These are phyloP conservation scores for Ananas comosus DNA, from an alignment of 176 grass and related monocot species.

Conservation along the genomic window DNA sequence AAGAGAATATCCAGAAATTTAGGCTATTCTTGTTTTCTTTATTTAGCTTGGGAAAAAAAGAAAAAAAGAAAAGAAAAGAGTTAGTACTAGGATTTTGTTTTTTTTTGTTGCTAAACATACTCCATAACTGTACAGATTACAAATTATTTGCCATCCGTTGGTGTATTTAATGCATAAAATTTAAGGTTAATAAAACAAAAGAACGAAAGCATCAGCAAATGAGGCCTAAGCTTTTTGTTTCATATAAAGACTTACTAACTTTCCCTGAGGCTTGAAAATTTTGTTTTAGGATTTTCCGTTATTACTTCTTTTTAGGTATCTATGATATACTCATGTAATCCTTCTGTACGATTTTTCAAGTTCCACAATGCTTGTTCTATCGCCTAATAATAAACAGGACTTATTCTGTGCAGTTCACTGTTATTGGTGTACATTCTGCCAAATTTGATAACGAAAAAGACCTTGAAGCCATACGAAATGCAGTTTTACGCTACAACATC, in stretches of 20 bases:
- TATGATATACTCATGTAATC: not conserved
- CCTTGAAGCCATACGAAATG: slow-evolving; percentile 89
- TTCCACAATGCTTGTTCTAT: slow-evolving; percentile 16
- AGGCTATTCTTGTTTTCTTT: too few relatives aligned
- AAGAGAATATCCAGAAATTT: too few relatives aligned
- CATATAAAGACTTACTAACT: not conserved
- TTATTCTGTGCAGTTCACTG: slow-evolving; percentile 64
- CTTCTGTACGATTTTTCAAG: not conserved
- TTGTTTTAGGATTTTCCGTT: not conserved
- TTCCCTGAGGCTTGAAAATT: not conserved
- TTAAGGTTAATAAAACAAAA: too few relatives aligned
- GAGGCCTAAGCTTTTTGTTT: not conserved
- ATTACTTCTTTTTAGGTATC: too few relatives aligned
- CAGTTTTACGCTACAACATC: slow-evolving; percentile 77
- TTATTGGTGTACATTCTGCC: slow-evolving; percentile 94
- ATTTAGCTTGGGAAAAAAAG: too few relatives aligned
- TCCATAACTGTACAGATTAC: too few relatives aligned
- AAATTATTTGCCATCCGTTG: too few relatives aligned
- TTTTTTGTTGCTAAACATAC: too few relatives aligned
- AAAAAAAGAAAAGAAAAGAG: too few relatives aligned
- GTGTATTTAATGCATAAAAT: too few relatives aligned
- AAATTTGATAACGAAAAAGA: slow-evolving; percentile 99
- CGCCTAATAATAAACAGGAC: slow-evolving; percentile 7
- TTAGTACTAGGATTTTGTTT: too few relatives aligned
- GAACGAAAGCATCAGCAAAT: too few relatives aligned